Percentiles rank a stretch among this genome's conserved stretches.
Conservation (phyloP, 2,329 filamentous ascomycete species). For the Ceratocystis destructans region DNA sequence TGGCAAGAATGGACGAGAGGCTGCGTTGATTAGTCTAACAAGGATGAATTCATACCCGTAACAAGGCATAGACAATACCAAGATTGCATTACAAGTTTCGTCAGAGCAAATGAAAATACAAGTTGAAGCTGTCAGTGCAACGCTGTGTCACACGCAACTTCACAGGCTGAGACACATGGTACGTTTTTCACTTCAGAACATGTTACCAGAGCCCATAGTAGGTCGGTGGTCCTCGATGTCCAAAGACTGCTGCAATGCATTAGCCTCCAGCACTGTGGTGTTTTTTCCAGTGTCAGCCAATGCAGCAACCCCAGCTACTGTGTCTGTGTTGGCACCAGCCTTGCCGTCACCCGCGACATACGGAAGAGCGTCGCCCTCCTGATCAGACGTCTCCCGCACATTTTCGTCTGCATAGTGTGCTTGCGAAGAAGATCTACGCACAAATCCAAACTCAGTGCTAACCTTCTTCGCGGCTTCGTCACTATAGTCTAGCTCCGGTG, state of each 20-base stretch:
- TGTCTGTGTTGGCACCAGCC: constrained; percentile 18
- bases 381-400: constrained; percentile 34
- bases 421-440: constrained; percentile 10
- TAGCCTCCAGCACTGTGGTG: neutral
- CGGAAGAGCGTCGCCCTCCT: constrained; percentile 22
- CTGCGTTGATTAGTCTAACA: constrained; percentile 5
- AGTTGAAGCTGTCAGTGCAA: neutral
- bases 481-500: constrained; percentile 45
- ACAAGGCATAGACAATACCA: neutral
- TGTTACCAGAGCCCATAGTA: neutral
- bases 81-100: neutral
- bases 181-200: neutral
- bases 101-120: neutral
- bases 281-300: constrained; percentile 21
- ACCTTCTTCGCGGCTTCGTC: constrained; percentile 2
- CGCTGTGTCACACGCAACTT: neutral
- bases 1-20: neutral
- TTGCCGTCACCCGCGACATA: constrained; percentile 21
- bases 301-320: constrained; percentile 21
- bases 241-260: neutral
- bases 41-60: neutral
- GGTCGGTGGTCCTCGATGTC: neutral
- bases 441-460: constrained; percentile 8
- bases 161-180: neutral
- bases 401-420: constrained; percentile 23